These are phyloP conservation scores for Hondaea fermentalgiana DNA, from an alignment of 108 stramenopile genomes.

Conservation along the genomic window DNA sequence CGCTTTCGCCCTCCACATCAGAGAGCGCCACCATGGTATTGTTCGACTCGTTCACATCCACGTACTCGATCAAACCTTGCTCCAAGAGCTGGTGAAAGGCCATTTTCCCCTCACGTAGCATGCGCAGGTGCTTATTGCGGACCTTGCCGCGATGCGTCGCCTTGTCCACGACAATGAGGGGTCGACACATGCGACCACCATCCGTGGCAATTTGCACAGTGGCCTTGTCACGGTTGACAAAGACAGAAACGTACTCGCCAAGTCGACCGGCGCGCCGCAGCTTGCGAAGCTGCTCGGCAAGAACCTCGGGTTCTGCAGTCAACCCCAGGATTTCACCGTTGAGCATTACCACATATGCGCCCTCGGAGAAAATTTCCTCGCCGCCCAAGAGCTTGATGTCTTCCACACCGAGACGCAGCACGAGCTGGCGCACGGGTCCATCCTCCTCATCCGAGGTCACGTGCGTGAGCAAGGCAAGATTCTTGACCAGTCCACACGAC, in stretches of 20 bases:
- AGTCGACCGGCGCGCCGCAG: slow-evolving; percentile 85
- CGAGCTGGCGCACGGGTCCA: slow-evolving; percentile 81
- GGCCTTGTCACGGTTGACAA: slow-evolving; percentile 79
- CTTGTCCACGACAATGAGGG: slow-evolving; percentile 85
- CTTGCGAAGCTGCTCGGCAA: slow-evolving; percentile 74
- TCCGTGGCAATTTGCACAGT: slow-evolving; percentile 96
- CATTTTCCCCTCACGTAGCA: slow-evolving; percentile 27
- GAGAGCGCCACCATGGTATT: slow-evolving; percentile 21
- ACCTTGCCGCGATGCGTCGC: slow-evolving; percentile 6
- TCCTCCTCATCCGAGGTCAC: slow-evolving; percentile 87
- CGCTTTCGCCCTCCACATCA: background rate
- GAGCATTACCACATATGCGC: slow-evolving; percentile 84
- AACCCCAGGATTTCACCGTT: slow-evolving; percentile 99
- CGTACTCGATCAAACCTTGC: slow-evolving; percentile 88
- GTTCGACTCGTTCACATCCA: slow-evolving; percentile 98
- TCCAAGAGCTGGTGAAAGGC: slow-evolving; percentile 80
- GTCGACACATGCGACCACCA: slow-evolving; percentile 95
- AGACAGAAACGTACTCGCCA: slow-evolving; percentile 90
- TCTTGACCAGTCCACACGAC: slow-evolving; percentile 59
- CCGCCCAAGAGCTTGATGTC: slow-evolving; percentile 48
- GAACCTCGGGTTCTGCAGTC: slow-evolving; percentile 78
- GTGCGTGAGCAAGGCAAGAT: slow-evolving; percentile 58
- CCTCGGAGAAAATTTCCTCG: slow-evolving; percentile 12
- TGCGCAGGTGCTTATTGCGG: slow-evolving; percentile 50
- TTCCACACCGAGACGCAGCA: slow-evolving; percentile 82